phyloP scores from a whole-genome alignment of 805 yeast genomes.

The Metschnikowia cerradonensis region DNA sequence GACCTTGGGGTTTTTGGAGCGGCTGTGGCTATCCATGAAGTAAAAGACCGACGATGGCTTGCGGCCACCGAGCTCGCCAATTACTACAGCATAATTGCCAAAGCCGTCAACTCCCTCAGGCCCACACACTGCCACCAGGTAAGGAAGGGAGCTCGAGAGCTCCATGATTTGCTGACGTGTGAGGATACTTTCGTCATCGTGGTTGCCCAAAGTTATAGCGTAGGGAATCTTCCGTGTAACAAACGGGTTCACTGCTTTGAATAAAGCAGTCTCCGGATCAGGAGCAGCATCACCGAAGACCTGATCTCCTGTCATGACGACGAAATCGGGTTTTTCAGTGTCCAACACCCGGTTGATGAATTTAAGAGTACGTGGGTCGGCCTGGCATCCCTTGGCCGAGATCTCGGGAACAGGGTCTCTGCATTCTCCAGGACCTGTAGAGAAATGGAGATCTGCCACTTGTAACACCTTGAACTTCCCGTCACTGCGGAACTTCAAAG shows the following conservation, averaged over 20 bases:
- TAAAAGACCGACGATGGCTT: conserved; percentile 55
- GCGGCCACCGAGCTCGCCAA: conserved; percentile 36
- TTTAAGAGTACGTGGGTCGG: conserved; percentile 66
- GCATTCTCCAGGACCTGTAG: conserved; percentile 81
- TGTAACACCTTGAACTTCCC: conserved; percentile 76
- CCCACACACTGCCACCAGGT: conserved; percentile 57
- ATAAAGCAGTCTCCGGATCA: conserved; percentile 78
- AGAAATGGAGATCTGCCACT: conserved; percentile 85
- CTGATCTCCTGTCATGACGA: conserved; percentile 89
- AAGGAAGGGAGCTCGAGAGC: conserved; percentile 58
- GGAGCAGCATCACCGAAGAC: conserved; percentile 75
- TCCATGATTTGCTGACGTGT: conserved; percentile 57
- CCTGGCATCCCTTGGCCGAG: conserved; percentile 54
- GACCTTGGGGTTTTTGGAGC: conserved; percentile 61
- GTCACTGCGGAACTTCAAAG: conserved; percentile 33
- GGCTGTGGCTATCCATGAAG: conserved; percentile 81
- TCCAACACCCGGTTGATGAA: conserved; percentile 66
- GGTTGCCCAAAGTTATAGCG: conserved; percentile 87
- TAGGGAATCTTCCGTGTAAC: conserved; percentile 69
- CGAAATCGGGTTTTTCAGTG: conserved; percentile 76
- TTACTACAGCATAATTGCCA: conserved; percentile 66
- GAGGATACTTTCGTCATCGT: conserved; percentile 75
- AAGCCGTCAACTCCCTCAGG: conserved; percentile 70
- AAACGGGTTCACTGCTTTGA: conserved; percentile 71
- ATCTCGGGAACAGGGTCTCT: conserved; percentile 63